Evolutionary conservation across 768 basidiomycete species (phyloP).

Genomic region (Mycena leptocephala): DNA sequence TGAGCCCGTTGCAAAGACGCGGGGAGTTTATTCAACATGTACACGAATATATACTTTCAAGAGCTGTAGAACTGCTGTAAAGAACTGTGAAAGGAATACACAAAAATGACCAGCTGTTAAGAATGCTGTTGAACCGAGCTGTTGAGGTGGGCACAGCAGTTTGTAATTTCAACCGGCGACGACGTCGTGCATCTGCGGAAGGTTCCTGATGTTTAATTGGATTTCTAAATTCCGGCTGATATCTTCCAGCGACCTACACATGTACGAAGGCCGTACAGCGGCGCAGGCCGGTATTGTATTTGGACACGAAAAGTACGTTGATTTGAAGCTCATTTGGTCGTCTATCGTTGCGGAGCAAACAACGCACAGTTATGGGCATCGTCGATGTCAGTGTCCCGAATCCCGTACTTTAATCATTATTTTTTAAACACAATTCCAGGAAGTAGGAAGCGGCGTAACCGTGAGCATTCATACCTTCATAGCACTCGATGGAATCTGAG

Average conservation of each 20-base stretch:
- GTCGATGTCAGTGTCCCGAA: slow-evolving; percentile 58
- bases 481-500: too few relatives aligned
- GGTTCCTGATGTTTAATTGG: slow-evolving; percentile 42
- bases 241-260: slow-evolving; percentile 62
- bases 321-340: neutral
- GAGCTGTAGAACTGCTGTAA: neutral
- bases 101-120: neutral
- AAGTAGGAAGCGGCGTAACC: slow-evolving; percentile 62
- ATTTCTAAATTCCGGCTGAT: neutral
- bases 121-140: neutral
- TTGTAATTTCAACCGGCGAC: slow-evolving; percentile 39
- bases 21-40: neutral
- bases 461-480: slow-evolving; percentile 41
- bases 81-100: neutral
- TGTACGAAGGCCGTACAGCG: slow-evolving; percentile 71
- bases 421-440: slow-evolving; percentile 43
- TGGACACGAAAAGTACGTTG: slow-evolving; percentile 68
- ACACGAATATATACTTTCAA: neutral
- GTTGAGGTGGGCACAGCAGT: neutral
- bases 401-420: neutral
- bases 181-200: slow-evolving; percentile 68
- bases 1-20: neutral
- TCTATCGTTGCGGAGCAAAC: neutral
- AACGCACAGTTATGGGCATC: slow-evolving; percentile 61
- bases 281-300: slow-evolving; percentile 67